Evolutionary conservation across 768 basidiomycete species (phyloP).

Genomic region (Lactifluus piperatus): DNA sequence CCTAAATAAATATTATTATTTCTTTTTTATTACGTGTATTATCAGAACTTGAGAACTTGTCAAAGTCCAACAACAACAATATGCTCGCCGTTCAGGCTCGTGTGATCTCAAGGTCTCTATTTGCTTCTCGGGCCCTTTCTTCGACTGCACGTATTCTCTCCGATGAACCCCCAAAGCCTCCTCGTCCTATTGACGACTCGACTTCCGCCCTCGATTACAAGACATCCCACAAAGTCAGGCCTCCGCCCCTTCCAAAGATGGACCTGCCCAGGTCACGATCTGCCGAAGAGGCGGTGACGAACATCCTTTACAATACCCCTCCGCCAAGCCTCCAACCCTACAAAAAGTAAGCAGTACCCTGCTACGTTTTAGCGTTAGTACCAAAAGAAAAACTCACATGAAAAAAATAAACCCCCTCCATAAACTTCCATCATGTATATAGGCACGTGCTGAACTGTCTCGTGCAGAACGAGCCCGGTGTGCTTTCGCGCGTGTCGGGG

Average conservation of each 20-base stretch:
- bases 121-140: constrained; percentile 22
- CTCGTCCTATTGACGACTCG: constrained; percentile 80
- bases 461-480: constrained; percentile 98
- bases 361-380: too few relatives aligned
- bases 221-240: constrained; percentile 53
- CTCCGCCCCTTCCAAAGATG: constrained; percentile 79
- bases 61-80: neutral
- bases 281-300: constrained; percentile 95
- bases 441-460: constrained; percentile 97
- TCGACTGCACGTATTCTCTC: constrained; percentile 18
- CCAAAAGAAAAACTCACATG: neutral
- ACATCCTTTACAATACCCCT: constrained; percentile 94
- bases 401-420: too few relatives aligned
- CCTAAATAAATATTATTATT: too few relatives aligned
- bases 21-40: neutral
- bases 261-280: constrained; percentile 76
- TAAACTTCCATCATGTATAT: too few relatives aligned
- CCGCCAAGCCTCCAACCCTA: constrained; percentile 86
- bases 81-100: constrained; percentile 14
- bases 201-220: constrained; percentile 96
- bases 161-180: constrained; percentile 51
- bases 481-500: constrained; percentile 96
- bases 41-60: too few relatives aligned
- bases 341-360: constrained; percentile 58
- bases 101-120: neutral